phyloP scores from a whole-genome alignment of 176 grass and related monocot species.

The Zizania latifolia region DNA sequence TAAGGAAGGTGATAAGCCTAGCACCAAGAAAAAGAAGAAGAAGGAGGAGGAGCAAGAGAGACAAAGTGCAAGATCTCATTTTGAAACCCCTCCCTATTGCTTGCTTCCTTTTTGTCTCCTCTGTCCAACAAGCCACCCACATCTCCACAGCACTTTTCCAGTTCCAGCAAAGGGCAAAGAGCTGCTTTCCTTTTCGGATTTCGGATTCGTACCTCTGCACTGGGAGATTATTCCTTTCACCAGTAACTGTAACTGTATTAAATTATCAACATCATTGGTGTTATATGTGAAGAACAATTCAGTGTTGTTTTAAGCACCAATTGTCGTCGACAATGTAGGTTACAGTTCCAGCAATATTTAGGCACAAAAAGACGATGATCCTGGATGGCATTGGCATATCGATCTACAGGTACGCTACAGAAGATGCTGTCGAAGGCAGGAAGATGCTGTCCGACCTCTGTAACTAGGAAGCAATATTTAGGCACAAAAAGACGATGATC shows the following conservation, averaged over 20 bases:
- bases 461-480: too few species aligned
- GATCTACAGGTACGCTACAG: too few species aligned
- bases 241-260: too few species aligned
- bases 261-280: too few species aligned
- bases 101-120: constrained; percentile 28
- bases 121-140: constrained; percentile 15
- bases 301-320: too few species aligned
- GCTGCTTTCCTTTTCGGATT: constrained; percentile 27
- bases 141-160: constrained; percentile 27
- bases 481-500: too few species aligned
- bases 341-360: too few species aligned
- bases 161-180: constrained; percentile 25
- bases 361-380: too few species aligned
- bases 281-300: too few species aligned
- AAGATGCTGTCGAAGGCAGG: constrained; percentile 53
- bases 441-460: constrained; percentile 61
- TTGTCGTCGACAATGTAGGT: too few species aligned
- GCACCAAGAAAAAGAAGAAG: constrained; percentile 8
- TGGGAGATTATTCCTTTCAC: constrained; percentile 34
- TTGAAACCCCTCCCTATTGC: background rate
- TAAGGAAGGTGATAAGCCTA: constrained; percentile 8
- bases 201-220: background rate
- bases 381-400: too few species aligned
- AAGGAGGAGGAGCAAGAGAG: background rate
- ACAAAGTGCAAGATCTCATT: background rate